phyloP scores from a whole-genome alignment of 2,329 filamentous ascomycete genomes.

The Parastagonospora nodorum region DNA sequence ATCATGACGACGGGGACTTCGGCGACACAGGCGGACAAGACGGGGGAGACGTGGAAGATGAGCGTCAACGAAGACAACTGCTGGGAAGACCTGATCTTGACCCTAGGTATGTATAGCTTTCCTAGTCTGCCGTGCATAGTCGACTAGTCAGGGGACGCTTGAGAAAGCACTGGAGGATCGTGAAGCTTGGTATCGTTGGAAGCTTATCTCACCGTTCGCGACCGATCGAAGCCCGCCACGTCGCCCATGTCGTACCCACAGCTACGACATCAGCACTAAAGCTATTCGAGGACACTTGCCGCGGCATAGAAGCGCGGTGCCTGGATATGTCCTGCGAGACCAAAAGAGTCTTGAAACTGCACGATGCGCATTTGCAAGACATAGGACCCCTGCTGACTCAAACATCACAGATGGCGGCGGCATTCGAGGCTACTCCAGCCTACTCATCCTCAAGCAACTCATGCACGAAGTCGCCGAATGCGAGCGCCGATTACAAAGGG shows the following conservation, averaged over 20 bases:
- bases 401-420: slow-evolving; percentile 52
- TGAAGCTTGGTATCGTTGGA: no score
- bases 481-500: slow-evolving; percentile 49
- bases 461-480: slow-evolving; percentile 55
- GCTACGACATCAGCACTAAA: no score
- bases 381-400: slow-evolving; percentile 19
- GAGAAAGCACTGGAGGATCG: no score
- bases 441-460: slow-evolving; percentile 54
- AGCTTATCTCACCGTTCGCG: no score
- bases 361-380: no score
- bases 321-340: no score
- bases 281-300: no score
- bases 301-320: no score
- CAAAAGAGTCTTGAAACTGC: no score
- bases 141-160: no score
- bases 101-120: slow-evolving; percentile 42
- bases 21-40: slow-evolving; percentile 46
- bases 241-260: no score
- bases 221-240: no score
- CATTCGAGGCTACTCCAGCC: slow-evolving; percentile 57
- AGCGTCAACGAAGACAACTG: slow-evolving; percentile 48
- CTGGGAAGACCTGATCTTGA: slow-evolving; percentile 56
- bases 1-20: slow-evolving; percentile 42
- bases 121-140: not conserved
- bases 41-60: slow-evolving; percentile 51